Evolutionary conservation across 331 rosid species (phyloP), one percentile per base, ranked within the genome.

Genomic region (Arachis monticola): DNA sequence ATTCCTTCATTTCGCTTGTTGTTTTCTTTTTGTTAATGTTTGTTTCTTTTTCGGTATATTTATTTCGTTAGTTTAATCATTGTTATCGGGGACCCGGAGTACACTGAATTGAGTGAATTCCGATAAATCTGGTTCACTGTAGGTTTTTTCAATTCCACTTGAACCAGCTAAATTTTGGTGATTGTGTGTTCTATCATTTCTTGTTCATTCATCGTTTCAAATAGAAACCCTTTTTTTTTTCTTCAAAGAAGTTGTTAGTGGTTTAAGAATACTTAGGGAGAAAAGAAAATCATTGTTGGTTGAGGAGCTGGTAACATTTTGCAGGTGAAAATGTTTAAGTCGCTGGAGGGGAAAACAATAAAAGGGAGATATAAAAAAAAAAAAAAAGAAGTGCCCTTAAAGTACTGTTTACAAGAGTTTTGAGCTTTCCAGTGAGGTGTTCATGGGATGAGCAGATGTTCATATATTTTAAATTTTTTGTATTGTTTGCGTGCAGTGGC

Each of bases 271-370:
- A 22, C 27, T 22, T 22, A 22, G 27, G 27, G 27, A 22, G 27
- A 22, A 22, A 22, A 22, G 27, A 22, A 22, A 22, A n/a, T 62
- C 14, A 14, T 31, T 60, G 66, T 42, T 69, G 60, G 57, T 45
- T 62, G 64, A 46, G 58, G 77, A 14, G 7, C 60, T 67, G 9
- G 51, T 46, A 22, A 14, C 79, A 73, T 67, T 79, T 57, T 59
- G 11, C 6, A 12, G 64, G 41, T 45, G 3, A 9, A 8, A 31
- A 7, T 1, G 31, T 64, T 46, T 56, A 38, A 56, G 48, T 40
- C 7, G 11, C 62, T 5, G 6, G 10, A 66, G 8, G 46, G n/a
- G 44, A 0, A 14, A 10, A 12, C 27, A 2, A 22, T 0, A 22
- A 27, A 31, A 30, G 27, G 31, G 0, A 22, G 27, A 22, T 0